These are phyloP conservation scores for Exobasidium cylindrosporum DNA, from an alignment of 1,284 basidiomycete species.

Conservation along the genomic window DNA sequence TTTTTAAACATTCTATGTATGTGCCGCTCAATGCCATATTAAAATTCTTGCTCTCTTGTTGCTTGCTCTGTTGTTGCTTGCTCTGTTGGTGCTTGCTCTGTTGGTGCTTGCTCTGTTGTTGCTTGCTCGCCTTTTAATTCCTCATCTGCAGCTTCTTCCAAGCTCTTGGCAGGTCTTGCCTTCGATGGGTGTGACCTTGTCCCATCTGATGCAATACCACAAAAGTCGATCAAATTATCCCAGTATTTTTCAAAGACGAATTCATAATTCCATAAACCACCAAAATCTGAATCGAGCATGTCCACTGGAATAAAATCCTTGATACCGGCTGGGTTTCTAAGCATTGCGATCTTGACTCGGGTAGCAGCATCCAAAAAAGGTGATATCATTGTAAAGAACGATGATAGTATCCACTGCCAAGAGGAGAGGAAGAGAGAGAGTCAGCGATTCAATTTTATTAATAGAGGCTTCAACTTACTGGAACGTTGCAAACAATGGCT, in stretches of 20 bases:
- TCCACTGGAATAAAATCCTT: slow-evolving; percentile 69
- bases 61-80: neutral
- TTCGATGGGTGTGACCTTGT: slow-evolving; percentile 10
- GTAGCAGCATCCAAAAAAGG: slow-evolving; percentile 89
- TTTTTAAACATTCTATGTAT: no score
- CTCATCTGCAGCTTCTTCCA: neutral
- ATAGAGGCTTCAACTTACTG: slow-evolving; percentile 49
- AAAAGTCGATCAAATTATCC: slow-evolving; percentile 26
- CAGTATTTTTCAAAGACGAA: slow-evolving; percentile 74
- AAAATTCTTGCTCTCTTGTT: neutral
- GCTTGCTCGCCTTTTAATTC: neutral
- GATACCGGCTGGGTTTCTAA: slow-evolving; percentile 65
- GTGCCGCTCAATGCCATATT: no score
- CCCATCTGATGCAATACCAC: slow-evolving; percentile 11
- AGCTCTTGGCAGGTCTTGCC: neutral
- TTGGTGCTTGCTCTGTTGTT: neutral
- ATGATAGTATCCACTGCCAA: slow-evolving; percentile 25
- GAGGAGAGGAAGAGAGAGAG: slow-evolving; percentile 49
- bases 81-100: neutral
- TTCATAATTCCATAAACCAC: slow-evolving; percentile 72
- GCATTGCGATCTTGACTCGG: slow-evolving; percentile 80
- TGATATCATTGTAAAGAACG: slow-evolving; percentile 72
- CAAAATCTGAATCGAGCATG: slow-evolving; percentile 73
- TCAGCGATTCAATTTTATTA: neutral
- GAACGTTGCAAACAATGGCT: slow-evolving; percentile 79